Conservation (phyloP, 1,284 basidiomycete species). For the Phaffia rhodozyma region DNA sequence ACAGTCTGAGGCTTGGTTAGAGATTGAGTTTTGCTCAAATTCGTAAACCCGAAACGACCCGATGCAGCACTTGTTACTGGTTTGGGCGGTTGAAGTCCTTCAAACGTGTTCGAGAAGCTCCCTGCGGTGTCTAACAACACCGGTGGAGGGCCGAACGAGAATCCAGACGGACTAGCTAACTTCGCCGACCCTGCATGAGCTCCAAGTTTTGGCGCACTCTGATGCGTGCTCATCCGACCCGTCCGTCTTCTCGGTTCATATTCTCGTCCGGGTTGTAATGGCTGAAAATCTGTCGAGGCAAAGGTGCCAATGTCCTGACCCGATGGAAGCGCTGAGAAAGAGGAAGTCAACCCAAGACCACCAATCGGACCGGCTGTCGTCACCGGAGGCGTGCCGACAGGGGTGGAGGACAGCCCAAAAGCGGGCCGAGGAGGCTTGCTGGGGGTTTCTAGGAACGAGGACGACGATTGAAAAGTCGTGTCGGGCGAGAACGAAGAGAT, state of each 20-base stretch:
- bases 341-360: too few species aligned
- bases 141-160: conserved; percentile 7
- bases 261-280: background rate
- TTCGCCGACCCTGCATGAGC: background rate
- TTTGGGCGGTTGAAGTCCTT: background rate
- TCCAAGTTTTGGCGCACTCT: conserved; percentile 5
- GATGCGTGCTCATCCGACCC: background rate
- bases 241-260: background rate
- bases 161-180: background rate
- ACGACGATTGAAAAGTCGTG: background rate
- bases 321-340: background rate
- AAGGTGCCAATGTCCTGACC: background rate
- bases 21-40: background rate
- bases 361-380: too few species aligned
- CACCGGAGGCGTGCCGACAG: too few species aligned
- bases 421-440: too few species aligned
- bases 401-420: too few species aligned
- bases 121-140: background rate
- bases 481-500: conserved; percentile 6
- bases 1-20: background rate
- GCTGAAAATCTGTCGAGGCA: too few species aligned
- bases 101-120: background rate
- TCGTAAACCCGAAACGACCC: background rate
- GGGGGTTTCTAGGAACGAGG: too few species aligned
- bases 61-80: background rate